Evolutionary conservation across 805 yeast species (phyloP), one percentile per base, ranked within the genome.

Genomic region (Kluyveromyces starmeri): DNA sequence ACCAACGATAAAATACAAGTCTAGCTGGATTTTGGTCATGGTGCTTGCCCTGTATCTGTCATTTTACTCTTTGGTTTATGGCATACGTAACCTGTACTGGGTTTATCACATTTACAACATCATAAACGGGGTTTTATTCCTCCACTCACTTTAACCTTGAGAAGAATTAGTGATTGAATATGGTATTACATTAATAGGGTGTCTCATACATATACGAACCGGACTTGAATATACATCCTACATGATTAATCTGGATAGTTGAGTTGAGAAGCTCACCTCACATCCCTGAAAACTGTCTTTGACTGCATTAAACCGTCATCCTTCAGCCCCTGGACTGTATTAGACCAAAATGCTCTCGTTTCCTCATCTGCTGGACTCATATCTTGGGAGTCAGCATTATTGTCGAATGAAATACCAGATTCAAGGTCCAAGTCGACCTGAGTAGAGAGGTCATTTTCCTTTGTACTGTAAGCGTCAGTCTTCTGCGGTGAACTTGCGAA

Each of bases 11-110:
- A 39, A 35, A 7, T 35, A 55, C 1, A 50, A 36, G 15, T 28
- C 57, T 2, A 60, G 58, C 21, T 48, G 51, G 32, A 47, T 50
- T 28, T 34, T 64, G 2, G 62, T 70, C 2, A 52, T 54, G 11
- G 40, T 57, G 3, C 46, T 74, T 10, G 47, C 79, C 28, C 50
- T 51, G 0, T 82, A 80, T 52, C 62, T 75, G 42, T 66, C 73
- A 1, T 50, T 72, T 24, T 85, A 82, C 57, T 61, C 81, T 27
- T 55, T 82, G 36, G 48, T 84, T 7, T 84, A 76, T 57, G 96
- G 96, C 2, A 67, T 81, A 5, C 70, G 88, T 50, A 82, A 84
- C 48, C 67, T 89, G n/a, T 88, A 73, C 56, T 83, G 88, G 83
- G 60, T 86, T 30, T 92, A 86, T 47, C 82, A 83, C 51, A 55